A percentile compares a stretch with the other conserved stretches of the same genome.
These are phyloP conservation scores for Fusarium transvaalense DNA, from an alignment of 2,329 filamentous ascomycete genomes.

Conservation along the genomic window DNA sequence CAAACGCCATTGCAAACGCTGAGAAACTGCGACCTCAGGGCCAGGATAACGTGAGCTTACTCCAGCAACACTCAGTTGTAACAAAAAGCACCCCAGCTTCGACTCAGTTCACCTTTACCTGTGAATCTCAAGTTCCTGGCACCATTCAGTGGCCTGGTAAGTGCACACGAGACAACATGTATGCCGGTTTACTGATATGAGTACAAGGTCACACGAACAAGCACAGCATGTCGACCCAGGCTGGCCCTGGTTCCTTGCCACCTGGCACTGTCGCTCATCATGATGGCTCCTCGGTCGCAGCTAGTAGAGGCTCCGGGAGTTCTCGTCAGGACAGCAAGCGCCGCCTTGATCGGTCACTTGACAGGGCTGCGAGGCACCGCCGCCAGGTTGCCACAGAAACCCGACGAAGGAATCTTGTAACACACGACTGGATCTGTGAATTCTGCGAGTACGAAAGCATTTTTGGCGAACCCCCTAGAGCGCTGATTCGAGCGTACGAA, in stretches of 20 bases:
- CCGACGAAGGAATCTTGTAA: slow-evolving; percentile 80
- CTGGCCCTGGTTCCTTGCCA: slow-evolving; percentile 18
- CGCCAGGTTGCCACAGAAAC: slow-evolving; percentile 80
- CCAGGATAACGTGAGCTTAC: slow-evolving; percentile 82
- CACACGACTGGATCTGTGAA: slow-evolving; percentile 94
- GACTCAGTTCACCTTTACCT: slow-evolving; percentile 96
- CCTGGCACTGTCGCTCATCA: slow-evolving; percentile 41
- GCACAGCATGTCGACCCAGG: slow-evolving; percentile 40
- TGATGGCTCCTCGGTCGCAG: slow-evolving; percentile 54
- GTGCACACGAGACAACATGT: background rate
- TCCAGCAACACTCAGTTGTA: slow-evolving; percentile 74
- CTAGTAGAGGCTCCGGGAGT: slow-evolving; percentile 47
- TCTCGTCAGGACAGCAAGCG: slow-evolving; percentile 71
- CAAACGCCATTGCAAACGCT: slow-evolving; percentile 89
- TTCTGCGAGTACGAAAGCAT: slow-evolving; percentile 99
- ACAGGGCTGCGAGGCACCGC: slow-evolving; percentile 80
- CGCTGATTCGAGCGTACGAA: slow-evolving; percentile 91
- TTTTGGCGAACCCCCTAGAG: slow-evolving; percentile 86
- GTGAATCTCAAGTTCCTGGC: slow-evolving; percentile 87
- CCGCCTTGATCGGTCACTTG: slow-evolving; percentile 77
- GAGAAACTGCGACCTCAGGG: slow-evolving; percentile 76
- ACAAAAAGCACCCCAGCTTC: slow-evolving; percentile 76
- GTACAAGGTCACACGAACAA: slow-evolving; percentile 46
- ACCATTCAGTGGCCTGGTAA: slow-evolving; percentile 80
- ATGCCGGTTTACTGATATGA: slow-evolving; percentile 9